A percentile compares a stretch with the other conserved stretches of the same genome.
These are phyloP conservation scores for Colletotrichum sp. DNA, from an alignment of 2,329 filamentous ascomycete species.

Conservation along the genomic window DNA sequence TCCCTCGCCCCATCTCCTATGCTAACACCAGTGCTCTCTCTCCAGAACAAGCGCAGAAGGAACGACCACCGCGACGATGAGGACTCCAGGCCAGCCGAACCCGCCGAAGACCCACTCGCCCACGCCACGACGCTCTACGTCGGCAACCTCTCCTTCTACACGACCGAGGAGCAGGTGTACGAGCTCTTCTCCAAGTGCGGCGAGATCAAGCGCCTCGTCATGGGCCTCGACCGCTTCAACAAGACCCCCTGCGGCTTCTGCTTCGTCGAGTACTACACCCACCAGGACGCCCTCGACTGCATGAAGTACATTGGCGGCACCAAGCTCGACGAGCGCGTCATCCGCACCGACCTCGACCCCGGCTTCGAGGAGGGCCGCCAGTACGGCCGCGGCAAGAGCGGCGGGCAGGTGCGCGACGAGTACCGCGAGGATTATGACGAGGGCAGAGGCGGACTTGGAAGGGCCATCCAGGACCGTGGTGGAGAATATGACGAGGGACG, in stretches of 20 bases:
- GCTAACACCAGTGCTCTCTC: not conserved
- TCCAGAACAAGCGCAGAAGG: conserved; percentile 74
- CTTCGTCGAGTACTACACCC: conserved; percentile 99
- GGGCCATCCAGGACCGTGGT: conserved; percentile 64
- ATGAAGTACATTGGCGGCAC: conserved; percentile 99
- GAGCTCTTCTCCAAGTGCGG: conserved; percentile 96
- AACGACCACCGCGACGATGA: conserved; percentile 65
- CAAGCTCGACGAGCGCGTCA: conserved; percentile 96
- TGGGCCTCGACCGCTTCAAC: conserved; percentile 95
- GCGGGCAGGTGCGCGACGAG: conserved; percentile 96
- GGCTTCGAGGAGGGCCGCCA: conserved; percentile 96
- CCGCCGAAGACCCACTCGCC: conserved; percentile 77
- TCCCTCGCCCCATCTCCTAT: not conserved
- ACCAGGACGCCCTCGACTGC: conserved; percentile 95
- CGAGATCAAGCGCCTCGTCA: conserved; percentile 96
- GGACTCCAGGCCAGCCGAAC: conserved; percentile 56
- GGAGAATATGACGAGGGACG: conserved; percentile 43
- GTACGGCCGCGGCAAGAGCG: conserved; percentile 94
- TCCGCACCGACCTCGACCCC: conserved; percentile 92
- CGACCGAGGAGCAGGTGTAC: conserved; percentile 98
- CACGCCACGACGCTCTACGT: conserved; percentile 96
- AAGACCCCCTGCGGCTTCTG: conserved; percentile 99
- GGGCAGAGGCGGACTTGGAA: conserved; percentile 86
- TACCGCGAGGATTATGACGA: conserved; percentile 98
- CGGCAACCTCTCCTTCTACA: conserved; percentile 98